Evolutionary conservation across 2,329 filamentous ascomycete genomes (phyloP).

Genomic region (Grosmannia huntii): DNA sequence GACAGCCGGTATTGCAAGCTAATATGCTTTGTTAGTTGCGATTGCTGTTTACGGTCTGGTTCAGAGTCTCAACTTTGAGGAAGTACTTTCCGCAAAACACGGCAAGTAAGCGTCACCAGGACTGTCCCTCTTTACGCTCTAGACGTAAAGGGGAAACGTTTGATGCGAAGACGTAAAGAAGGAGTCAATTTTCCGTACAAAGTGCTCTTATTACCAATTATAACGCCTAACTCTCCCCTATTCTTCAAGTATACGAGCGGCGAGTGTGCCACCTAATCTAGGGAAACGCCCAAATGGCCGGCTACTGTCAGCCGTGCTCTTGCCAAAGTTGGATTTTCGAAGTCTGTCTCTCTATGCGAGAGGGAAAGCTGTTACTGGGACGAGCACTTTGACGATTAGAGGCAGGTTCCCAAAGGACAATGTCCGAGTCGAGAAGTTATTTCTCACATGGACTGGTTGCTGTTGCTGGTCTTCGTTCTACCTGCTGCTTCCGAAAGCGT

Average conservation of each 20-base stretch:
- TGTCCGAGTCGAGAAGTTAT: no score
- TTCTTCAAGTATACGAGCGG: not conserved
- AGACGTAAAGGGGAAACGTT: not conserved
- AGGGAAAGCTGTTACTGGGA: no score
- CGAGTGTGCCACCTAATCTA: not conserved
- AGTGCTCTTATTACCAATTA: not conserved
- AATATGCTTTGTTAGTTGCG: not conserved
- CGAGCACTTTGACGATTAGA: no score
- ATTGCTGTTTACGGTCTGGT: not conserved
- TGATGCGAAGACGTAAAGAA: not conserved
- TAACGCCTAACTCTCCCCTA: no score
- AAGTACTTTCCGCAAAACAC: not conserved
- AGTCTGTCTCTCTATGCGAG: no score
- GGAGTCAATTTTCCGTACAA: not conserved
- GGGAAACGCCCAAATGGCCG: not conserved
- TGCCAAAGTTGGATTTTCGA: no score
- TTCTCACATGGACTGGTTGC: no score
- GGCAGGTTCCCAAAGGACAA: no score
- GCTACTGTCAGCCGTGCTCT: not conserved
- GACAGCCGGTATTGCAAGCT: not conserved
- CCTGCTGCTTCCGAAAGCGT: no score
- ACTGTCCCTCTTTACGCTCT: not conserved
- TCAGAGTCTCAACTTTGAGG: not conserved
- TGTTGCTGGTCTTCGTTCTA: no score
- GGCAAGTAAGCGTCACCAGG: not conserved